Evolutionary conservation across 371 early-diverging fungal species (phyloP), one percentile per base, ranked within the genome.

Genomic region (Entomophthora muscae): DNA sequence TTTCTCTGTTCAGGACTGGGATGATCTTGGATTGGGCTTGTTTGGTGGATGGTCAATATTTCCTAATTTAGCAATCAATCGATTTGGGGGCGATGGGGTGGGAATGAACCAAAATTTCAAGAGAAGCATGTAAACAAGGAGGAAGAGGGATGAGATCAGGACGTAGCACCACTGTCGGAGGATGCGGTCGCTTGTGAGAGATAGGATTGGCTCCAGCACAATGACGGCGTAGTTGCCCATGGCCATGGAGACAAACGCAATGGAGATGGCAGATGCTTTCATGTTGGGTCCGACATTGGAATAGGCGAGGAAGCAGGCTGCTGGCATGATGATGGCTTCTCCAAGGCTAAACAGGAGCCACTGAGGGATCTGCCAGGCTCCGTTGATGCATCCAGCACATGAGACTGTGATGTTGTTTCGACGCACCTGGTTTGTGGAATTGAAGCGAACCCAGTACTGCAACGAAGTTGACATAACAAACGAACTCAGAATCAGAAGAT

Each of bases 311-410:
- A 79, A 73, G 54, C 82, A 66, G 32, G 83, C 85, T 21, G 77
- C 75, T 55, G 78, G 75, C 27, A 75, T 75, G 61, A 84, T 67
- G 27, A 84, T 52, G 54, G 75, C 67, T 66, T 84, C 87, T 24
- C 77, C 82, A 51, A 72, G 61, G 24, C 83, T 77, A 21, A 84
- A 59, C 53, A 83, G 1, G 63, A 82, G 64, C 68, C 79, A 82
- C 63, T 78, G 81, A 31, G 81, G 72, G 23, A 82, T 28, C 66
- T 78, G 78, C 68, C 66, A 73, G 27, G 71, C 58, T 53, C 68
- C 71, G 21, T 66, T 55, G 0, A 68, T 22, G 59, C 68, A 70
- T 12, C 54, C 61, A 59, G 60, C 67, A 55, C 66, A 66, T 57
- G 57, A 61, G n/a, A n/a, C n/a, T 32, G 26, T 58, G 23, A 26